Evolutionary conservation across 192 early-diverging fungal species (phyloP).

Genomic region (Coemansia asiatica): DNA sequence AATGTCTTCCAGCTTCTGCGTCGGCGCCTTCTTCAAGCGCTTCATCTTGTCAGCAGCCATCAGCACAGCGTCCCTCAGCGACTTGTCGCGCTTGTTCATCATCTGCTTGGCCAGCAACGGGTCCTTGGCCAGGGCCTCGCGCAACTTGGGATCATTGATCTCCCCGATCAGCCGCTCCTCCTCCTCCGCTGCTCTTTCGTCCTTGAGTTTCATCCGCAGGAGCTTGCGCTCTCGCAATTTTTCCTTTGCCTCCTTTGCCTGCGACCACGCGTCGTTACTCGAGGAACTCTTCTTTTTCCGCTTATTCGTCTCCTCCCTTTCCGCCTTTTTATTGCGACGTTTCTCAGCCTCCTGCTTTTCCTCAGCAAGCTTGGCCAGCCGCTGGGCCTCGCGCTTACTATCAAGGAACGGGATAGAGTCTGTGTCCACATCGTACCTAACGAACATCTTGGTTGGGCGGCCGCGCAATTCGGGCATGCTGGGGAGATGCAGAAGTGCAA

Average conservation of each 20-base stretch:
- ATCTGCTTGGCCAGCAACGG: conserved; percentile 53
- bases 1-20: conserved; percentile 29
- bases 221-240: conserved; percentile 45
- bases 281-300: conserved; percentile 25
- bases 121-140: conserved; percentile 40
- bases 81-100: conserved; percentile 51
- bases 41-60: conserved; percentile 22
- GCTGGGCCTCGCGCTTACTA: conserved; percentile 51
- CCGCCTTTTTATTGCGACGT: conserved; percentile 11
- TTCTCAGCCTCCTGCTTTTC: conserved; percentile 51
- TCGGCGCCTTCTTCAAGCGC: conserved; percentile 11
- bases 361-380: conserved; percentile 45
- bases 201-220: conserved; percentile 30
- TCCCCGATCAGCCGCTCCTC: conserved; percentile 29
- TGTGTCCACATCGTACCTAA: conserved; percentile 38
- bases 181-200: conserved; percentile 18
- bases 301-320: conserved; percentile 2
- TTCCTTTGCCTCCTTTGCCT: conserved; percentile 34
- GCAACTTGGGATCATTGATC: conserved; percentile 43
- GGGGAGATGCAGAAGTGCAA: conserved; percentile 81
- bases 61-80: conserved; percentile 21
- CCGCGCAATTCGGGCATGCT: conserved; percentile 88
- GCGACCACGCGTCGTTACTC: conserved; percentile 36
- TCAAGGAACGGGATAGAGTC: conserved; percentile 50
- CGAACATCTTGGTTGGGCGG: conserved; percentile 30